phyloP scores from a whole-genome alignment of 352 stramenopile genomes.

The Phytophthora podocarpi region DNA sequence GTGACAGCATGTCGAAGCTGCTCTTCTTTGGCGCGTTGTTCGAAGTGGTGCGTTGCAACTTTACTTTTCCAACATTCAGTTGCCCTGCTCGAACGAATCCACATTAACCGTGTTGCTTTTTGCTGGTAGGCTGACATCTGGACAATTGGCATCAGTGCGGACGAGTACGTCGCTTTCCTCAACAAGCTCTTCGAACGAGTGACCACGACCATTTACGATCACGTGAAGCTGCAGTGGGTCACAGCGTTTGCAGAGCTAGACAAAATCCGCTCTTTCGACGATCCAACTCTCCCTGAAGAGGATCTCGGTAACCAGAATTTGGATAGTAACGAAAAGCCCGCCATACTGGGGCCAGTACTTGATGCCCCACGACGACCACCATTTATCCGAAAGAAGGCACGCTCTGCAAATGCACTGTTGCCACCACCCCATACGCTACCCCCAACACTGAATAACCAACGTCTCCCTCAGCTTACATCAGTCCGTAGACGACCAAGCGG shows the following conservation, averaged over 20 bases:
- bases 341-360: background rate
- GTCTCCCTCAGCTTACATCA: slow-evolving; percentile 18
- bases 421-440: background rate
- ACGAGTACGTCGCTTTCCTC: slow-evolving; percentile 72
- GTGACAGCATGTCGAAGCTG: slow-evolving; percentile 57
- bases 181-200: slow-evolving; percentile 80
- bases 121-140: slow-evolving; percentile 70
- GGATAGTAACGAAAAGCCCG: slow-evolving; percentile 4
- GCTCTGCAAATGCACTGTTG: slow-evolving; percentile 12
- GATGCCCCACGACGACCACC: slow-evolving; percentile 14
- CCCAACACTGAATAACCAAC: background rate
- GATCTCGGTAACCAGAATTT: slow-evolving; percentile 14
- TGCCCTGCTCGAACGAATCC: too few species aligned
- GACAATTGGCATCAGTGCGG: slow-evolving; percentile 65
- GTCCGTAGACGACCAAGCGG: slow-evolving; percentile 7
- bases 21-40: slow-evolving; percentile 74
- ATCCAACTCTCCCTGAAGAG: slow-evolving; percentile 29
- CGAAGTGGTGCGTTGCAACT: slow-evolving; percentile 54
- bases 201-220: slow-evolving; percentile 76
- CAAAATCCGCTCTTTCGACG: slow-evolving; percentile 66
- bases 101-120: background rate
- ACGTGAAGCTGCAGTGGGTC: slow-evolving; percentile 66
- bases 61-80: too few species aligned
- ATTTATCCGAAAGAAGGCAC: slow-evolving; percentile 19
- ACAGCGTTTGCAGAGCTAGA: slow-evolving; percentile 78